phyloP scores from a whole-genome alignment of 352 stramenopile species.

The Phytophthora europaea region DNA sequence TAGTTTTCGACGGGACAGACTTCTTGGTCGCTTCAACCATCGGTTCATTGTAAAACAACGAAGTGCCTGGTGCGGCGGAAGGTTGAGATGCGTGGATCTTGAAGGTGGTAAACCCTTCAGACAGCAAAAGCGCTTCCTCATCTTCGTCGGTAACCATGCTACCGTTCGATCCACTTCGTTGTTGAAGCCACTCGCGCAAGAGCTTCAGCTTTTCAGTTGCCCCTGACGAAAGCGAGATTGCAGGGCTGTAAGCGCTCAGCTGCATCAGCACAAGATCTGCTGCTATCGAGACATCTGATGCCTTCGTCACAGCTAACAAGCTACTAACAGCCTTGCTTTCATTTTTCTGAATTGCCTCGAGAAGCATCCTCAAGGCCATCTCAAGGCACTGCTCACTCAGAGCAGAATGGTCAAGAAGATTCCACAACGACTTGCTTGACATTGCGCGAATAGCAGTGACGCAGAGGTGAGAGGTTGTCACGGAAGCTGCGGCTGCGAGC shows the following conservation, averaged over 20 bases:
- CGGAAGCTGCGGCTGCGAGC: slow-evolving; percentile 60
- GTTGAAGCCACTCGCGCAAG: slow-evolving; percentile 47
- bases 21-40: slow-evolving; percentile 21
- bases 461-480: slow-evolving; percentile 58
- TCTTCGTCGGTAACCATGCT: slow-evolving; percentile 40
- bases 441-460: slow-evolving; percentile 65
- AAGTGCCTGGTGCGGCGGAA: slow-evolving; percentile 1
- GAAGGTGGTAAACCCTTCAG: slow-evolving; percentile 50
- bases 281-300: slow-evolving; percentile 33
- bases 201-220: slow-evolving; percentile 34
- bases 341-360: slow-evolving; percentile 46
- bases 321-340: slow-evolving; percentile 55
- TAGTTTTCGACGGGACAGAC: background rate
- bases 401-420: slow-evolving; percentile 60
- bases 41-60: slow-evolving; percentile 34
- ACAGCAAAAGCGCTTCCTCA: slow-evolving; percentile 52
- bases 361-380: slow-evolving; percentile 38
- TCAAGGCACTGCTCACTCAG: slow-evolving; percentile 56
- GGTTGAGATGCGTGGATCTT: slow-evolving; percentile 20
- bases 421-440: slow-evolving; percentile 65
- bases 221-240: slow-evolving; percentile 13
- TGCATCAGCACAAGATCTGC: slow-evolving; percentile 35
- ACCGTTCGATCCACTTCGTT: slow-evolving; percentile 24
- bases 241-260: slow-evolving; percentile 35
- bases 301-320: slow-evolving; percentile 41